phyloP scores from a whole-genome alignment of 2,329 filamentous ascomycete species.

The Monilinia polystroma region DNA sequence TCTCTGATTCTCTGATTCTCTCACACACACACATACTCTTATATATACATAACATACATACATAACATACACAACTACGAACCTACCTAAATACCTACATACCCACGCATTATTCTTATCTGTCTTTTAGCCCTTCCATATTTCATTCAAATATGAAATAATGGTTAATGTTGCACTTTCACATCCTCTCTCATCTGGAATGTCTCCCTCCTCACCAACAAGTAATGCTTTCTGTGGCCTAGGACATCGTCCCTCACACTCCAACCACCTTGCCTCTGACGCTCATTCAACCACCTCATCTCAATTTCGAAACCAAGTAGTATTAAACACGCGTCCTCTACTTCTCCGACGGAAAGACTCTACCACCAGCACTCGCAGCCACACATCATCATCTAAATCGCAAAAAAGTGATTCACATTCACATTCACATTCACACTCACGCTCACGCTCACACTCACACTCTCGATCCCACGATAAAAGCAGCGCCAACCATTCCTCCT shows the following conservation, averaged over 20 bases:
- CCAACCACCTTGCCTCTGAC: not conserved
- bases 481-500: not conserved
- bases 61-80: not conserved
- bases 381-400: not conserved
- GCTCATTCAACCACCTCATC: constrained; percentile 3
- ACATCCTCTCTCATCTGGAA: not conserved
- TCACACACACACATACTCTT: too few relatives aligned
- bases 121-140: not conserved
- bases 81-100: not conserved
- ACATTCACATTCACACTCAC: too few relatives aligned
- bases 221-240: constrained; percentile 7
- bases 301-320: not conserved
- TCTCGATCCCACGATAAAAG: not conserved
- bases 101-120: not conserved
- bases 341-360: not conserved
- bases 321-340: constrained; percentile 3
- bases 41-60: not conserved
- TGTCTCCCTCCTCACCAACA: constrained; percentile 8
- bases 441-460: too few relatives aligned
- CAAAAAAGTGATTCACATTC: not conserved
- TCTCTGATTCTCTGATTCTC: too few relatives aligned
- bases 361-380: not conserved
- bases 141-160: constrained; percentile 11
- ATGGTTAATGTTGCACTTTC: constrained; percentile 16
- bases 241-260: constrained; percentile 8